phyloP scores from a whole-genome alignment of 345 rosid genomes.

The Arabidopsis arenosa region DNA sequence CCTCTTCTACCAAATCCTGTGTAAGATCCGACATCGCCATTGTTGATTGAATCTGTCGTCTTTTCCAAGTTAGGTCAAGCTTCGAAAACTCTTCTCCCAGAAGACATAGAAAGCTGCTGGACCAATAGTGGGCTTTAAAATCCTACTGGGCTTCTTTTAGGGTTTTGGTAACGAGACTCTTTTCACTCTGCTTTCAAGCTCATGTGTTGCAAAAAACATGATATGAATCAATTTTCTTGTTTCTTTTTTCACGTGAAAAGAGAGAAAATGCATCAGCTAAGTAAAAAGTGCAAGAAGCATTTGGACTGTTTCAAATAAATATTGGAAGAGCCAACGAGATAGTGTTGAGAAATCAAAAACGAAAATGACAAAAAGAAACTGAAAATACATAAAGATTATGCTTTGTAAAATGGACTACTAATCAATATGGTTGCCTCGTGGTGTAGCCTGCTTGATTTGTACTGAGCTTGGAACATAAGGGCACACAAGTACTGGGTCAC shows the following conservation, averaged over 20 bases:
- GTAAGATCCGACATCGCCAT: not conserved
- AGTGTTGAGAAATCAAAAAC: too few species aligned
- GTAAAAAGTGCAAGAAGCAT: too few species aligned
- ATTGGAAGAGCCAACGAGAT: too few species aligned
- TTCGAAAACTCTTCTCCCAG: too few species aligned
- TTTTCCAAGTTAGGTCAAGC: not conserved
- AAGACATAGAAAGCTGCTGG: not conserved
- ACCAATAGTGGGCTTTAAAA: not conserved
- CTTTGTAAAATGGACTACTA: not conserved
- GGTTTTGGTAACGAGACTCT: too few species aligned
- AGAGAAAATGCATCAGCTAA: too few species aligned
- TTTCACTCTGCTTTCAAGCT: not conserved
- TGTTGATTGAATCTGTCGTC: not conserved
- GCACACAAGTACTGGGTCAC: not conserved
- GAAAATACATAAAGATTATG: too few species aligned
- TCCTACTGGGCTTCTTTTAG: not conserved
- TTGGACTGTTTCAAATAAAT: too few species aligned
- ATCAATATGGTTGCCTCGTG: not conserved
- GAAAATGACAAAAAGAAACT: too few species aligned
- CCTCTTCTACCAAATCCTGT: not conserved
- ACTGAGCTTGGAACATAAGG: slow-evolving; percentile 22
- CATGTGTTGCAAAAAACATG: not conserved
- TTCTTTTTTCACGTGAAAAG: too few species aligned
- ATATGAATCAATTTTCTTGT: not conserved
- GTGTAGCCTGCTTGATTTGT: not conserved